These are phyloP conservation scores for Rhodotorula babjevae DNA, from an alignment of 768 basidiomycete genomes.

Conservation along the genomic window DNA sequence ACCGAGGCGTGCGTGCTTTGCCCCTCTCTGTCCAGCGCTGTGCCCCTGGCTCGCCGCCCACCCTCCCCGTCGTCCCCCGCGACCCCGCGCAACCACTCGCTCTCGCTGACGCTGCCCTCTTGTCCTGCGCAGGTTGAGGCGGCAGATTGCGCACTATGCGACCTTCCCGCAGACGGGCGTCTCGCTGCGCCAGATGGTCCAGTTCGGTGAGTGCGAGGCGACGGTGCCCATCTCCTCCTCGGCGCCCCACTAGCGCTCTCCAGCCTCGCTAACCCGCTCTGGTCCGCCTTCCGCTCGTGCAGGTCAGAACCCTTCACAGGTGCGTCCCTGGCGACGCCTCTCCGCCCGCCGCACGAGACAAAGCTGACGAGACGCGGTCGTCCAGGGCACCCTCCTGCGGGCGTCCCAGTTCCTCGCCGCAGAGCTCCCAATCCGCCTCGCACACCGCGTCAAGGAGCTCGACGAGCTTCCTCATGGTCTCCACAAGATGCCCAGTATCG, in stretches of 20 bases:
- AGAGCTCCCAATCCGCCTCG: constrained; percentile 89
- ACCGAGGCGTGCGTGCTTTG: constrained; percentile 19
- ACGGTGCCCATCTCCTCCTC: neutral
- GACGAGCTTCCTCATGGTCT: constrained; percentile 89
- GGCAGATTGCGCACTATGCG: constrained; percentile 43
- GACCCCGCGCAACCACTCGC: no score
- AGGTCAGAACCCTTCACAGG: constrained; percentile 70
- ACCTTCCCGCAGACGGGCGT: constrained; percentile 71
- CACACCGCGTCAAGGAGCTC: constrained; percentile 92
- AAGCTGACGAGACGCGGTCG: constrained; percentile 37
- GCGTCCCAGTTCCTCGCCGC: constrained; percentile 86
- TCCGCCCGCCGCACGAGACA: no score
- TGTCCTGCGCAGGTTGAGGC: constrained; percentile 20
- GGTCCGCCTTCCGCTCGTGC: neutral
- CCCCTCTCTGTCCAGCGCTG: neutral
- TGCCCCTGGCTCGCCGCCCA: neutral
- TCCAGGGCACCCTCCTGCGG: constrained; percentile 78
- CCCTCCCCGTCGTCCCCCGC: no score
- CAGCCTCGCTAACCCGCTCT: neutral
- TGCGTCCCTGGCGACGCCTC: neutral
- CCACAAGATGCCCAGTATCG: constrained; percentile 82
- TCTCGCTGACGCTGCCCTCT: no score
- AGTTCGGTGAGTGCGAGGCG: constrained; percentile 57
- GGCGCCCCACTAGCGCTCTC: neutral
- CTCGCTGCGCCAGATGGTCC: constrained; percentile 94